Base-by-base conservation (phyloP, 208 protist species). In the Angomonas ambiguus region DNA sequence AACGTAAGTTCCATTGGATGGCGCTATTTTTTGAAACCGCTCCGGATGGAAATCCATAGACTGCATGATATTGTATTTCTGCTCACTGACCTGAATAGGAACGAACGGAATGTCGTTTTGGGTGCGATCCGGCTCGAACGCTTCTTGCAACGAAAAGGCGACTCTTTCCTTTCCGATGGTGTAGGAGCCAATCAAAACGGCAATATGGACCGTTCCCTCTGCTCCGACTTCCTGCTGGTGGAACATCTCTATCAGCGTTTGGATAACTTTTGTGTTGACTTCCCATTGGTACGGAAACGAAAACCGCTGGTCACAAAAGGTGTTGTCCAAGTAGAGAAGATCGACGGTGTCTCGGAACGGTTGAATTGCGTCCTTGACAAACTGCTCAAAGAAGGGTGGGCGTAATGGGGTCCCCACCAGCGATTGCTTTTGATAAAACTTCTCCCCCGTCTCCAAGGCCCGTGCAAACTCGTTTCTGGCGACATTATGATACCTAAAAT, bases 251-350 rank as follows among this genome's bases (percentile, higher is more conserved):
- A 68, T 67, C 27, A 93, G 42, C 27, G 69, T 74, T n/a, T 71
- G 56, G 28, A 87, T 76, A 1, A 95, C 85, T 2, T 62, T 64
- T 35, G 77, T 72, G 13, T 69, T 82, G 48, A 62, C 77, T 24
- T 80, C 75, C 69, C 62, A 72, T 77, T 84, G 93, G 38, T 79
- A 65, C 16, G 92, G 90, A 68, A 97, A 97, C 16, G 45, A 32
- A 74, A 93, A 96, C 10, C 74, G 49, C 6, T 88, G 78, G 45
- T 83, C 64, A 58, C 93, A 97, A 73, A 93, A 98, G 1, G 95
- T 98, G 67, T 96, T 98, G 71, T 98, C 95, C 2, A 98, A 75
- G 68, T 91, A 96, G 0, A 98, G 76, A 3, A 71, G 76, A 30
- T 93, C 81, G n/a, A 95, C 75, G 18, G 68, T 56, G 0, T 77